Percentiles rank a stretch among this genome's conserved stretches.
These are phyloP conservation scores for Jacaranda mimosifolia DNA, from an alignment of 257 asterid species.

Conservation along the genomic window DNA sequence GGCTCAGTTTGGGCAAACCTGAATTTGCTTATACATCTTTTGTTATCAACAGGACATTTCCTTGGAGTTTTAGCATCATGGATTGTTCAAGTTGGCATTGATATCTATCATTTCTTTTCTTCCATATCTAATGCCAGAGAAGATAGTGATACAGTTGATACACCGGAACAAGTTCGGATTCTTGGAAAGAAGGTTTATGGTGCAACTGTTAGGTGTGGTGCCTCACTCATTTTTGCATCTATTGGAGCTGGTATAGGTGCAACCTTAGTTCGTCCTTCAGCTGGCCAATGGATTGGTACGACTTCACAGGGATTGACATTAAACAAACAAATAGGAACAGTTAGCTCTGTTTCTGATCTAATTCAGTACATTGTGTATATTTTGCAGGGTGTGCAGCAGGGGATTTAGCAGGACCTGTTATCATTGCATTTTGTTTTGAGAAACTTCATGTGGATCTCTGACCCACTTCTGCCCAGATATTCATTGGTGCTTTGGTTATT, in stretches of 20 bases:
- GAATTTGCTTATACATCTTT: slow-evolving; percentile 27
- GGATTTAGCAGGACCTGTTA: slow-evolving; percentile 80
- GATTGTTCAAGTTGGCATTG: slow-evolving; percentile 85
- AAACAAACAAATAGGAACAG: background rate
- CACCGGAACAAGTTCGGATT: slow-evolving; percentile 42
- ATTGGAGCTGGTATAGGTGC: slow-evolving; percentile 94
- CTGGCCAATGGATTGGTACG: slow-evolving; percentile 97
- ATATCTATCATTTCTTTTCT: slow-evolving; percentile 64
- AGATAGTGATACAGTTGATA: slow-evolving; percentile 45
- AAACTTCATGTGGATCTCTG: slow-evolving; percentile 53
- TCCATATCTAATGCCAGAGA: slow-evolving; percentile 44
- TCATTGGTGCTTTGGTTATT: background rate
- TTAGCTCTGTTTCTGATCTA: slow-evolving; percentile 9
- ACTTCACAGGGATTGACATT: background rate
- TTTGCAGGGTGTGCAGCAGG: slow-evolving; percentile 82
- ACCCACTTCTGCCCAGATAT: slow-evolving; percentile 3
- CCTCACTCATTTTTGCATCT: slow-evolving; percentile 83
- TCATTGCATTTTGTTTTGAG: slow-evolving; percentile 62
- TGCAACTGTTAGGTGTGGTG: slow-evolving; percentile 65
- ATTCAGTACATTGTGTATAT: background rate
- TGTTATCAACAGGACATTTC: slow-evolving; percentile 65
- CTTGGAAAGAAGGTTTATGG: slow-evolving; percentile 67
- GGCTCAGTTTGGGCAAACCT: slow-evolving; percentile 16
- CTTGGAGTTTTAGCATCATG: slow-evolving; percentile 92
- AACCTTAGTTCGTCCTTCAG: slow-evolving; percentile 62